A percentile compares a stretch with the other conserved stretches of the same genome.
Conservation (phyloP, 495 filamentous ascomycete genomes). For the Penicillium cosmopolitanum region DNA sequence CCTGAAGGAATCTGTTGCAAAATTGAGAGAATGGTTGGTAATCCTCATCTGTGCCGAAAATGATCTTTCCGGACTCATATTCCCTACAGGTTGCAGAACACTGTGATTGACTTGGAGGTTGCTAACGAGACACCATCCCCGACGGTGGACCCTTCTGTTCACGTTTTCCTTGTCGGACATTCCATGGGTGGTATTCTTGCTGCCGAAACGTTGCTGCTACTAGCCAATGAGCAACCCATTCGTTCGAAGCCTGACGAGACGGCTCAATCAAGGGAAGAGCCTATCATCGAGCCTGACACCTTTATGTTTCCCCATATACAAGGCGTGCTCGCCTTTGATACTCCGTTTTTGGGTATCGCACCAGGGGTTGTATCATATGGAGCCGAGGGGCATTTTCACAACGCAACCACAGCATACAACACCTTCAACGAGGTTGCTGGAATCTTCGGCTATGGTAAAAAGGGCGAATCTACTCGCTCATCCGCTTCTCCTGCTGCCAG, state of each 20-base stretch:
- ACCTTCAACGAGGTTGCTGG: constrained; percentile 66
- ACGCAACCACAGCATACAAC: constrained; percentile 68
- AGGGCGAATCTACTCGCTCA: constrained; percentile 14
- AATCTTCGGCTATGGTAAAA: constrained; percentile 60
- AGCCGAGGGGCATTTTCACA: constrained; percentile 82
- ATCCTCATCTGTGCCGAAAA: background rate
- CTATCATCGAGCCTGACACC: constrained; percentile 34
- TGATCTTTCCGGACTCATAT: background rate
- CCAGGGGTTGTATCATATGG: constrained; percentile 88
- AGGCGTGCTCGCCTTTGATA: constrained; percentile 92
- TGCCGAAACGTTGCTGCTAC: constrained; percentile 77
- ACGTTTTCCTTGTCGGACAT: constrained; percentile 83
- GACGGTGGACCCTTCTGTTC: constrained; percentile 86
- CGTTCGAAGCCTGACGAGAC: constrained; percentile 7
- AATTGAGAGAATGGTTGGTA: constrained; percentile 83
- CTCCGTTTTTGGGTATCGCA: constrained; percentile 87
- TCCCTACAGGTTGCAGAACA: constrained; percentile 74
- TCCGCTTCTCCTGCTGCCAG: constrained; percentile 16
- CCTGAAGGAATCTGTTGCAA: constrained; percentile 73
- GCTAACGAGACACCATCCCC: constrained; percentile 78
- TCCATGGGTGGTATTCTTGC: constrained; percentile 98
- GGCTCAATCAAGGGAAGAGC: constrained; percentile 23
- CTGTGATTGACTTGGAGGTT: constrained; percentile 94
- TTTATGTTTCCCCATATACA: constrained; percentile 73
- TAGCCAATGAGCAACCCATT: constrained; percentile 71